A percentile compares a stretch with the other conserved stretches of the same genome.
These are phyloP conservation scores for Forsythia viridissima DNA, from an alignment of 257 asterid genomes.

Conservation along the genomic window DNA sequence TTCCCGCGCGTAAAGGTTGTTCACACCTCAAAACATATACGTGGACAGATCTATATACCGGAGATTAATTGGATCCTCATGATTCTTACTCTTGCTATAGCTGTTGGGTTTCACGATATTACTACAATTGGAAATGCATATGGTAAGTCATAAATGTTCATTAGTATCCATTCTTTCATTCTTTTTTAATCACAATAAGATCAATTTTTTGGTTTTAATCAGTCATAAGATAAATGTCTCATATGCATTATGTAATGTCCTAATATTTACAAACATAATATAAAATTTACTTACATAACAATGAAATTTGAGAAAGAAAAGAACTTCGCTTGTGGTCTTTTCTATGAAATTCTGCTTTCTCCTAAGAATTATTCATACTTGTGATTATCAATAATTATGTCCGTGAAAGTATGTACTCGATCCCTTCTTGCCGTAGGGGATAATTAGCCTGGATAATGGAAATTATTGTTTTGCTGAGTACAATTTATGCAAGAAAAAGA, in stretches of 20 bases:
- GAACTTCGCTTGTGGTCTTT: neutral
- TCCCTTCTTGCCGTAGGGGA: neutral
- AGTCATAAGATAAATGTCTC: neutral
- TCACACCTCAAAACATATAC: constrained; percentile 60
- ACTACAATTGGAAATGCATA: constrained; percentile 68
- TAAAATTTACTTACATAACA: no score
- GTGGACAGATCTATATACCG: constrained; percentile 69
- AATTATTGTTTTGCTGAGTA: neutral
- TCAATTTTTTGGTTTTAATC: neutral
- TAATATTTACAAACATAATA: neutral
- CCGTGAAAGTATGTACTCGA: neutral
- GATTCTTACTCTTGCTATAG: constrained; percentile 58
- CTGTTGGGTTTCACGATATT: constrained; percentile 60
- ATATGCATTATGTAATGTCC: neutral
- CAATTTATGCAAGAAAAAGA: neutral
- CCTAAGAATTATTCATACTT: neutral
- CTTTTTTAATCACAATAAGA: neutral
- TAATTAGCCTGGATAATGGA: no score
- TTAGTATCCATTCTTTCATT: neutral
- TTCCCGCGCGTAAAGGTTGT: constrained; percentile 67
- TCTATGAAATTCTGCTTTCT: neutral
- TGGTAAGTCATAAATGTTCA: constrained; percentile 36
- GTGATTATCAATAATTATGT: neutral
- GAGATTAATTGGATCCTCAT: constrained; percentile 70
- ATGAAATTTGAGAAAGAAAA: neutral